These are phyloP conservation scores for Phytophthora vignae DNA, from an alignment of 352 stramenopile species.

Conservation along the genomic window DNA sequence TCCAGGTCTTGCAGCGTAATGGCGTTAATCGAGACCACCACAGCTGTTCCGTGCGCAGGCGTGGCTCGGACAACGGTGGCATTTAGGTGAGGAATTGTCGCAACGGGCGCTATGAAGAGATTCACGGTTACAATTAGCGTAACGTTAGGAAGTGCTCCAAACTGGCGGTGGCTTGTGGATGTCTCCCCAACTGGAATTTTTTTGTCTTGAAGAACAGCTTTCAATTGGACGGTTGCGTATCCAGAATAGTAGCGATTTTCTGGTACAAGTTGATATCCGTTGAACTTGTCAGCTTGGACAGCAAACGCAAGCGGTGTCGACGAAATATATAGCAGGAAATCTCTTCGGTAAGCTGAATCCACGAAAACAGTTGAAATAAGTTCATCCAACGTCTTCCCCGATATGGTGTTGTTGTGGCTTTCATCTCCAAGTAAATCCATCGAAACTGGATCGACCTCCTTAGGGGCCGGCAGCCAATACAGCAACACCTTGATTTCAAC, in stretches of 20 bases:
- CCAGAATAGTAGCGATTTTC: constrained; percentile 37
- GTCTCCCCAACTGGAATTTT: constrained; percentile 17
- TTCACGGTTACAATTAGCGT: constrained; percentile 28
- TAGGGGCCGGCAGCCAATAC: constrained; percentile 25
- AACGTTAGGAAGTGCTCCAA: constrained; percentile 29
- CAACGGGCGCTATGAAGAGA: constrained; percentile 31
- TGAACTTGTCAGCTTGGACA: background rate
- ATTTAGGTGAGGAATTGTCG: constrained; percentile 17
- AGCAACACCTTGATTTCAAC: constrained; percentile 21
- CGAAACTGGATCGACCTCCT: constrained; percentile 25
- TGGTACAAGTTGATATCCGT: constrained; percentile 26
- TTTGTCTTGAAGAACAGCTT: constrained; percentile 32
- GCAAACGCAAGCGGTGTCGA: constrained; percentile 29
- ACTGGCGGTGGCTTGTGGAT: constrained; percentile 14
- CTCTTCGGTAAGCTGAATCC: constrained; percentile 23
- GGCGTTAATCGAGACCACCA: constrained; percentile 15
- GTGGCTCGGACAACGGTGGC: background rate
- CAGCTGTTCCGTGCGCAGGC: constrained; percentile 6
- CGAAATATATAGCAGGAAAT: constrained; percentile 29
- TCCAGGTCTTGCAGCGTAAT: constrained; percentile 33
- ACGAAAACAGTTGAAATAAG: constrained; percentile 32
- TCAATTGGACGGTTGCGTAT: constrained; percentile 29
- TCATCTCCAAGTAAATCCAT: constrained; percentile 16
- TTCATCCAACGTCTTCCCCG: constrained; percentile 8
- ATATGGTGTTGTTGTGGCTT: constrained; percentile 22